Evolutionary conservation across 768 basidiomycete species (phyloP).

Genomic region (Dictyophora rubrovolvata): DNA sequence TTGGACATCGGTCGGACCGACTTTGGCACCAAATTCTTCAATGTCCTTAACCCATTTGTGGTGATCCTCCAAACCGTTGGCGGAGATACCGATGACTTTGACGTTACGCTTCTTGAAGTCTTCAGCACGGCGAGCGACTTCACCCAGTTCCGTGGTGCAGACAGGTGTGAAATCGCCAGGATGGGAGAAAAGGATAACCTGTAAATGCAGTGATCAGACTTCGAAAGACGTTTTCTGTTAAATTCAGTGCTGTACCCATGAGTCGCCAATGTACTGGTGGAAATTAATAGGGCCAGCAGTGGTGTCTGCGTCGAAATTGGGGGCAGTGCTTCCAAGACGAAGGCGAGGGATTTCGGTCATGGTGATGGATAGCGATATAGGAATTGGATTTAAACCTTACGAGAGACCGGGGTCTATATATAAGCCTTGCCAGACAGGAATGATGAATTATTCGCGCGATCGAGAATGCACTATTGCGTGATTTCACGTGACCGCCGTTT

Average conservation of each 20-base stretch:
- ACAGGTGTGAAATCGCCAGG: slow-evolving; percentile 90
- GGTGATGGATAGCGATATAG: no score
- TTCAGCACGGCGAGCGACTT: slow-evolving; percentile 76
- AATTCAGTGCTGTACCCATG: slow-evolving; percentile 53
- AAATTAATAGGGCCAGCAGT: slow-evolving; percentile 82
- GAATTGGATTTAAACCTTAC: no score
- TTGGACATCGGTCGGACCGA: slow-evolving; percentile 60
- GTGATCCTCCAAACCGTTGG: slow-evolving; percentile 82
- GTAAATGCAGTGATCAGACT: not conserved
- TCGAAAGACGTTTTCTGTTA: no score
- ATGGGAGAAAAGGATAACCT: slow-evolving; percentile 90
- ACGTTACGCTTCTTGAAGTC: slow-evolving; percentile 86
- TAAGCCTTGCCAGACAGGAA: no score
- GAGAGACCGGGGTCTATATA: no score
- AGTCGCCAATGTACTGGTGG: slow-evolving; percentile 84
- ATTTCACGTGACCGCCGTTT: no score
- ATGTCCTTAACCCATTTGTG: slow-evolving; percentile 84
- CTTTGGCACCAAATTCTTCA: slow-evolving; percentile 64
- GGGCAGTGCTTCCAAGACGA: slow-evolving; percentile 80
- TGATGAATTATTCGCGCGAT: no score
- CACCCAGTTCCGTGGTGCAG: slow-evolving; percentile 95
- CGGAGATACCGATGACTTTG: slow-evolving; percentile 89
- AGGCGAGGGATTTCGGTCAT: slow-evolving; percentile 36
- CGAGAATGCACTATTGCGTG: no score
- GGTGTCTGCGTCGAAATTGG: slow-evolving; percentile 86